A percentile compares a stretch with the other conserved stretches of the same genome.
Evolutionary conservation across 208 protist genomes (phyloP).

Genomic region (Trypanosoma lewisi): DNA sequence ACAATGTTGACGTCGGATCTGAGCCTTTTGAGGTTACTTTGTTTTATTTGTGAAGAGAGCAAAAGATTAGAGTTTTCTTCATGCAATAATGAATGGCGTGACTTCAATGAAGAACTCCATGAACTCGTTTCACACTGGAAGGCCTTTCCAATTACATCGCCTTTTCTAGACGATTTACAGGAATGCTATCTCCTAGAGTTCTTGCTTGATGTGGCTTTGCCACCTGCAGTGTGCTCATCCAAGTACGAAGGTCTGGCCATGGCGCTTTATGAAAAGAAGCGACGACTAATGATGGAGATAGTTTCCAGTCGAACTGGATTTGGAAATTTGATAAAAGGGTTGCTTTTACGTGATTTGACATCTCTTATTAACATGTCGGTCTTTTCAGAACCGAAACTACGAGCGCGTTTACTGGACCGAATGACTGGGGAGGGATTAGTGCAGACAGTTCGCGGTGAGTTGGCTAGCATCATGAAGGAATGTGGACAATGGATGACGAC

Average conservation of each 20-base stretch:
- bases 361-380: conserved; percentile 64
- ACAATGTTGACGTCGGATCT: conserved; percentile 48
- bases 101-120: conserved; percentile 55
- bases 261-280: conserved; percentile 66
- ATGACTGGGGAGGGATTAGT: conserved; percentile 71
- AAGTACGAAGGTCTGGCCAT: conserved; percentile 75
- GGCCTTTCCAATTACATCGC: conserved; percentile 6
- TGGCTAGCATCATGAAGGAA: conserved; percentile 6
- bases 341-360: conserved; percentile 57
- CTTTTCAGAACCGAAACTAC: conserved; percentile 58
- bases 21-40: conserved; percentile 51
- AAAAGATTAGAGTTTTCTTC: conserved; percentile 44
- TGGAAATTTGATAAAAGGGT: conserved; percentile 40
- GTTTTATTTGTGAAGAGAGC: conserved; percentile 63
- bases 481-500: not conserved
- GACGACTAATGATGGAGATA: conserved; percentile 59
- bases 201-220: conserved; percentile 83
- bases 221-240: conserved; percentile 82
- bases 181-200: conserved; percentile 84
- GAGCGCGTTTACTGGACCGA: conserved; percentile 65
- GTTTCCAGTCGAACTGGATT: conserved; percentile 50
- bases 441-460: conserved; percentile 47
- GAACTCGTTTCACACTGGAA: conserved; percentile 31
- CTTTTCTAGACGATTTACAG: conserved; percentile 26
- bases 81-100: conserved; percentile 24